phyloP scores from a whole-genome alignment of 495 filamentous ascomycete species.

The Penicillium roqueforti region DNA sequence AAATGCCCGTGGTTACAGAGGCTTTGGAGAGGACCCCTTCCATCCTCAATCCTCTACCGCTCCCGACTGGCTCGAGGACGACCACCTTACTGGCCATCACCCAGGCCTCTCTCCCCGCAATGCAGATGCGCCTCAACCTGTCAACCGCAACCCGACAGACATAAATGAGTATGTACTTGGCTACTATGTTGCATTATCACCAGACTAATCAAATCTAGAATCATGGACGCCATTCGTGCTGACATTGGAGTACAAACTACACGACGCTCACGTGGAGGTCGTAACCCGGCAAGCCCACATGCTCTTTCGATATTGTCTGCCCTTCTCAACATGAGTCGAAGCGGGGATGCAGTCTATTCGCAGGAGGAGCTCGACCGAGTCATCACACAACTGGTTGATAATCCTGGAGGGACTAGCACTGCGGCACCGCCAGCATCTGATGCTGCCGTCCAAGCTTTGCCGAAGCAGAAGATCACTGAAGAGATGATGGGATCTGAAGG shows the following conservation, averaged over 20 bases:
- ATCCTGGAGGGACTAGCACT: conserved; percentile 59
- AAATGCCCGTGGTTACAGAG: conserved; percentile 13
- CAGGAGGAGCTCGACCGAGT: conserved; percentile 90
- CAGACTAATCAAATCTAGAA: conserved; percentile 20
- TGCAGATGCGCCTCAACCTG: conserved; percentile 31
- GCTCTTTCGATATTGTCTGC: conserved; percentile 37
- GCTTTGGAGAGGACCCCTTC: conserved; percentile 8
- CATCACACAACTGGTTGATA: conserved; percentile 82
- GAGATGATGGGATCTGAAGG: conserved; percentile 62
- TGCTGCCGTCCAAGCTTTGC: conserved; percentile 67
- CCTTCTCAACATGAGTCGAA: conserved; percentile 57
- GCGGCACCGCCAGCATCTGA: conserved; percentile 79
- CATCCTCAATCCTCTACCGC: conserved; percentile 8
- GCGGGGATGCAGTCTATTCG: conserved; percentile 85
- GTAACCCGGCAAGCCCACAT: conserved; percentile 23
- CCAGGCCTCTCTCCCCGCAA: conserved; percentile 33
- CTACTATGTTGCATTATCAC: neutral
- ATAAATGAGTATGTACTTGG: conserved; percentile 34
- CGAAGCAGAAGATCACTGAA: conserved; percentile 60
- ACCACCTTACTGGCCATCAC: conserved; percentile 8
- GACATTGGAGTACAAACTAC: conserved; percentile 14
- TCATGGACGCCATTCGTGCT: conserved; percentile 29
- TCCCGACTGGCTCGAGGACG: conserved; percentile 12
- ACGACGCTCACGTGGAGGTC: conserved; percentile 17
- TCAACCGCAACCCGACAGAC: conserved; percentile 21